These are phyloP conservation scores for Vaccinium myrtillus DNA, from an alignment of 148 eudicot species.

Conservation along the genomic window DNA sequence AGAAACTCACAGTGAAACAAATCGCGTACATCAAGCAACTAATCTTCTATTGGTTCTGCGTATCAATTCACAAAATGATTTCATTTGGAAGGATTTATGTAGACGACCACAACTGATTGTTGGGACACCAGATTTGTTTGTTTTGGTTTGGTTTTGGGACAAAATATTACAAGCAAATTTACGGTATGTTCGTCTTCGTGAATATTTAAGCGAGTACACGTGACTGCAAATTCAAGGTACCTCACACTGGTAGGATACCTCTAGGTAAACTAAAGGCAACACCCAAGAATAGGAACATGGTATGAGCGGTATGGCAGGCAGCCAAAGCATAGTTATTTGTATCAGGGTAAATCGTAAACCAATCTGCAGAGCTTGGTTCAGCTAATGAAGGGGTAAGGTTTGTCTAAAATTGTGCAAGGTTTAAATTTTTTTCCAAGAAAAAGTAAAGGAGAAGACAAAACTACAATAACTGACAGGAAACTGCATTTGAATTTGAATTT, in stretches of 20 bases:
- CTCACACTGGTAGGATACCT: neutral
- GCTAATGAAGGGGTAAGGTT: neutral
- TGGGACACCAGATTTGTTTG: neutral
- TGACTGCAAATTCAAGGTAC: neutral
- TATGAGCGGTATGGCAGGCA: neutral
- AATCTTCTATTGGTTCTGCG: neutral
- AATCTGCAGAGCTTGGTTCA: conserved; percentile 11
- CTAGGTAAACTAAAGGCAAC: conserved; percentile 5
- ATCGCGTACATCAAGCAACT: neutral
- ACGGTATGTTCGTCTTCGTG: neutral
- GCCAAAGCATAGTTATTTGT: neutral
- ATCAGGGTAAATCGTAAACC: neutral
- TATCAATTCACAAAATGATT: neutral
- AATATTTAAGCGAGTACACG: neutral
- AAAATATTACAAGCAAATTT: neutral
- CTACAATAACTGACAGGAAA: neutral
- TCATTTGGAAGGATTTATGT: neutral
- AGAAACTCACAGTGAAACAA: neutral
- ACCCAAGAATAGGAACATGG: neutral
- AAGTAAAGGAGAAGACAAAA: neutral
- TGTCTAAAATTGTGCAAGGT: neutral
- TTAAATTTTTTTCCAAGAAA: neutral
- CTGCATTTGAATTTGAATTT: neutral
- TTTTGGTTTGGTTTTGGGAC: neutral
- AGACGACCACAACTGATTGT: neutral